Evolutionary conservation across 208 protist species (phyloP), one percentile per base, ranked within the genome.

Genomic region (Leishmania aethiopica): DNA sequence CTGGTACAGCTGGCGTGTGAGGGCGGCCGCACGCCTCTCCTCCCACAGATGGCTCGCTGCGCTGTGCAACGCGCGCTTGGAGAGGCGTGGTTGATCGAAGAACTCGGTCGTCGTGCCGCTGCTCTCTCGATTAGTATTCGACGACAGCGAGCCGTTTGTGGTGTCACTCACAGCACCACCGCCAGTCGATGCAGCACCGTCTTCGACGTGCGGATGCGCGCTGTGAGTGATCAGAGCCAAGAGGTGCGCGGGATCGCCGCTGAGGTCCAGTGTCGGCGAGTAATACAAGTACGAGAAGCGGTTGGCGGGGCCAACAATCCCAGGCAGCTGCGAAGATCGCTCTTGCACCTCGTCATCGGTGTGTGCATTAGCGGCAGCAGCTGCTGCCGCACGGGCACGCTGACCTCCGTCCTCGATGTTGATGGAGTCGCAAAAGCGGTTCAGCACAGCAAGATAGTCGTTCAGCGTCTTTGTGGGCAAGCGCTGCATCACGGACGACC

Each of bases 221-320:
- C 69, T 85, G 77, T 81, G 32, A 22, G 82, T 82, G 55, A 81
- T 40, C 4, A 80, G 64, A 0, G 62, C 70, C 8, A 91, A 66
- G 51, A 95, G 78, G 45, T 93, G 88, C 55, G 83, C 71, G 25
- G 92, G 90, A 74, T 91, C 84, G 1, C 87, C 78, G 17, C 90
- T 86, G 32, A 96, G 86, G 80, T 95, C 94, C 7, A 94, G 37
- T 3, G 93, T 95, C 0, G 93, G 87, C 10, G 85, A 93, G 79
- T 90, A 96, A 80, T 92, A 96, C 71, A 96, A 84, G 72, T 86
- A 91, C 6, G 93, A 93, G 53, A 81, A 84, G n/a, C 59, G 53
- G 32, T 32, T 78, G 49, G 74, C 66, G 60, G 77, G 51, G 0
- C 64, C 77, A 8, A 42, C 35, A 45, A 86, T 86, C 19, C 82